Percentiles rank a stretch among this genome's conserved stretches.
phyloP scores from a whole-genome alignment of 202 grass and related monocot genomes.

The Carex arenaria region DNA sequence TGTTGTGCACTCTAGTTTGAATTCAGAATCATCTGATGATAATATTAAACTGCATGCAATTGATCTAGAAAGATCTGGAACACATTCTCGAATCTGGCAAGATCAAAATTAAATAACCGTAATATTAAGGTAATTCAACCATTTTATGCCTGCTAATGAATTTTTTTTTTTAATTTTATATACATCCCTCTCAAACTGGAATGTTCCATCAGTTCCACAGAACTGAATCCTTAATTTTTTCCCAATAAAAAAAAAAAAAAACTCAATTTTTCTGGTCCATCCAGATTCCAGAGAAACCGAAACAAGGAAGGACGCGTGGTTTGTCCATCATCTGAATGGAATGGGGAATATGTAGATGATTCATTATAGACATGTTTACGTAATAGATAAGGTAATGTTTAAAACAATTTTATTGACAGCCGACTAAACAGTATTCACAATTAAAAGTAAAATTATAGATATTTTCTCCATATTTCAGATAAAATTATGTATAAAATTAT shows the following conservation, averaged over 20 bases:
- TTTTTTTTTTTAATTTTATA: not conserved
- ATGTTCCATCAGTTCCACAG: not conserved
- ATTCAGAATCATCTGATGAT: conserved; percentile 62
- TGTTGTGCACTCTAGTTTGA: conserved; percentile 48
- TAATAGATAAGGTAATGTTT: too few species aligned
- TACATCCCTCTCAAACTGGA: not conserved
- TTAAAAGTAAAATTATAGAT: not conserved
- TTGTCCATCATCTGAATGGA: not conserved
- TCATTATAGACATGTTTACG: too few species aligned
- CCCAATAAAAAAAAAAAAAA: too few species aligned
- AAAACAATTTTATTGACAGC: not conserved
- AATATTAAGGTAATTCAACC: not conserved
- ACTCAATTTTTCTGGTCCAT: too few species aligned
- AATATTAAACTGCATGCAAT: conserved; percentile 56
- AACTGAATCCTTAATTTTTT: too few species aligned
- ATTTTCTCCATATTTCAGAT: not conserved
- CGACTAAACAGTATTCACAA: not conserved
- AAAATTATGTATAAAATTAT: not conserved
- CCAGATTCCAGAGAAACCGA: not conserved
- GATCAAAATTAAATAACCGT: not conserved
- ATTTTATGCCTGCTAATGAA: not conserved
- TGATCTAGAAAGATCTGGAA: conserved; percentile 67
- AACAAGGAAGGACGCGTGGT: too few species aligned
- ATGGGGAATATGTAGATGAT: too few species aligned
- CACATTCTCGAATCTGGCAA: conserved; percentile 52